These are phyloP conservation scores for Fusarium stilboides DNA, from an alignment of 2,329 filamentous ascomycete genomes.

Conservation along the genomic window DNA sequence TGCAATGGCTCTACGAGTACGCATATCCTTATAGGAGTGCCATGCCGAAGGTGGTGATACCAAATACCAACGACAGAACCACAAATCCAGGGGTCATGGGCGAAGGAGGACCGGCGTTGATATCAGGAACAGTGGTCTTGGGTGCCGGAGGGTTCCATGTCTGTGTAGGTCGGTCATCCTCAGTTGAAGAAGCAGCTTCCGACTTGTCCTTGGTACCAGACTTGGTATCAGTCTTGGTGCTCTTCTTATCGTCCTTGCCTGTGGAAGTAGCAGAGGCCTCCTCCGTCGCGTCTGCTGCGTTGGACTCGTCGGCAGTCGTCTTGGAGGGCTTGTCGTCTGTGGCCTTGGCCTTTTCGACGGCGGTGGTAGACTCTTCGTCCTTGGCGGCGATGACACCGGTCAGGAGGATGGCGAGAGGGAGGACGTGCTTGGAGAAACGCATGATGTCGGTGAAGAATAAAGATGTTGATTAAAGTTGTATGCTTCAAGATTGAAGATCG, in stretches of 20 bases:
- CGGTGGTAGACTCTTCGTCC: conserved; percentile 33
- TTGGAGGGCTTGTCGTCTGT: conserved; percentile 32
- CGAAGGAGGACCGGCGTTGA: conserved; percentile 41
- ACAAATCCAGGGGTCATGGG: conserved; percentile 41
- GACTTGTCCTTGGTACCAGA: conserved; percentile 22
- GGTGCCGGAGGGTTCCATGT: conserved; percentile 44
- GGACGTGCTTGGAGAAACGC: conserved; percentile 49
- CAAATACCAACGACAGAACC: conserved; percentile 46
- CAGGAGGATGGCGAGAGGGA: conserved; percentile 46
- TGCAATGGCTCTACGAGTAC: not conserved
- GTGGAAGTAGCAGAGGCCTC: conserved; percentile 32
- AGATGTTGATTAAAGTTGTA: conserved; percentile 8
- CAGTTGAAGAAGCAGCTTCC: conserved; percentile 31
- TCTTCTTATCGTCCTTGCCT: conserved; percentile 25
- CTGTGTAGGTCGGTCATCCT: conserved; percentile 25
- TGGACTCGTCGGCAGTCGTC: conserved; percentile 37
- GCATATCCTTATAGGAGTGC: conserved; percentile 22
- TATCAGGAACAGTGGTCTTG: conserved; percentile 44
- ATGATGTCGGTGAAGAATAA: conserved; percentile 35
- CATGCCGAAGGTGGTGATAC: conserved; percentile 47
- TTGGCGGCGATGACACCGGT: conserved; percentile 42
- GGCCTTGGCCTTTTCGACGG: conserved; percentile 32
- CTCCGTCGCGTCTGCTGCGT: conserved; percentile 36
- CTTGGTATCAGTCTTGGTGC: conserved; percentile 23
- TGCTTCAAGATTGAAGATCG: not conserved